phyloP scores from a whole-genome alignment of 345 rosid genomes.

The Xanthoceras sorbifolium region DNA sequence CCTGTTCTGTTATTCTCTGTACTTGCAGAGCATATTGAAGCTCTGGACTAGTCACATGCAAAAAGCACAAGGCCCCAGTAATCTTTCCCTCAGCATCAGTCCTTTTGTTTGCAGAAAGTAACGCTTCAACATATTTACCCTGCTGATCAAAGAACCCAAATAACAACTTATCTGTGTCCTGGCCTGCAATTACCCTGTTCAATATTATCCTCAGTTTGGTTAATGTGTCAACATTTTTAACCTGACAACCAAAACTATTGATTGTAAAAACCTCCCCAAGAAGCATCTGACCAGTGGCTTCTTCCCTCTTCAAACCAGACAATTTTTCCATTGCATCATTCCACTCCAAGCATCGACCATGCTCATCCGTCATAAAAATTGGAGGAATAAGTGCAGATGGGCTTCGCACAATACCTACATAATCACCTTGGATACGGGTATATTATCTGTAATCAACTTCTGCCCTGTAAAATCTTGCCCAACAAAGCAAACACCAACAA shows the following conservation, averaged over 20 bases:
- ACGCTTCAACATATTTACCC: slow-evolving; percentile 62
- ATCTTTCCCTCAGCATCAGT: slow-evolving; percentile 61
- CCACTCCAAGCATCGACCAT: slow-evolving; percentile 81
- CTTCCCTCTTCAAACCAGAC: slow-evolving; percentile 79
- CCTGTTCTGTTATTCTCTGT: slow-evolving; percentile 71
- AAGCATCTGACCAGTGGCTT: slow-evolving; percentile 56
- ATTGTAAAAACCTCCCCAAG: slow-evolving; percentile 77
- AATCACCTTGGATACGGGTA: slow-evolving; percentile 69
- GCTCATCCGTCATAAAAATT: slow-evolving; percentile 66
- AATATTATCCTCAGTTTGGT: slow-evolving; percentile 64
- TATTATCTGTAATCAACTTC: slow-evolving; percentile 55
- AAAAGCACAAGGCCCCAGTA: slow-evolving; percentile 68
- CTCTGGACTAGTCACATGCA: slow-evolving; percentile 78
- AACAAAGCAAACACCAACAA: slow-evolving; percentile 76
- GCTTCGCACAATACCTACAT: slow-evolving; percentile 62
- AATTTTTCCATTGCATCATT: slow-evolving; percentile 78
- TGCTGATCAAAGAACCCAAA: slow-evolving; percentile 69
- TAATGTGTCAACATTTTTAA: slow-evolving; percentile 70
- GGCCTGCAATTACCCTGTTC: slow-evolving; percentile 57
- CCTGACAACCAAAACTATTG: slow-evolving; percentile 57
- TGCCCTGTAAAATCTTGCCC: slow-evolving; percentile 82
- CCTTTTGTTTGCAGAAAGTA: slow-evolving; percentile 65
- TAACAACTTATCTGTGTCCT: slow-evolving; percentile 55
- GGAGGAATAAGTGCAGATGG: slow-evolving; percentile 83
- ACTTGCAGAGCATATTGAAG: slow-evolving; percentile 75